phyloP scores from a whole-genome alignment of 768 basidiomycete genomes.

The Galerina marginata region DNA sequence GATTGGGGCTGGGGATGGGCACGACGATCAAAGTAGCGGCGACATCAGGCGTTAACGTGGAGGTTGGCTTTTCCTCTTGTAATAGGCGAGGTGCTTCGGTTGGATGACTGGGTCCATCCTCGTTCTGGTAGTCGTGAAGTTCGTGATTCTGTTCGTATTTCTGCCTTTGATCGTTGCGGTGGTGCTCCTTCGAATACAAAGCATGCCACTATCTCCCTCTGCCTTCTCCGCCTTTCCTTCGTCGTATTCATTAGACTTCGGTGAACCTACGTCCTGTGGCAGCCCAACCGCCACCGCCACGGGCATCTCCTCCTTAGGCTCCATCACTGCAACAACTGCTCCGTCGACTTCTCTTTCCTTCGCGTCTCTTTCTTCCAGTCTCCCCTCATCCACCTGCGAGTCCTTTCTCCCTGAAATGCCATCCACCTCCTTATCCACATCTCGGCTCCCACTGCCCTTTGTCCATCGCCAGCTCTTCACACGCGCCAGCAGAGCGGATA shows the following conservation, averaged over 20 bases:
- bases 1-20: constrained; percentile 11
- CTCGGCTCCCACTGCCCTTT: background rate
- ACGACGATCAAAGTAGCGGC: background rate
- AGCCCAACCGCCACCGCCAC: no score
- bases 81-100: background rate
- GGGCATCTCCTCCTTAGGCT: no score
- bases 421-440: background rate
- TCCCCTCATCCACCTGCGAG: background rate
- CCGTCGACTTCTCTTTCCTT: background rate
- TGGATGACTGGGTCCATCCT: background rate
- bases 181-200: background rate
- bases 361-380: background rate
- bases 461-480: constrained; percentile 10
- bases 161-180: background rate
- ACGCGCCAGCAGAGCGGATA: constrained; percentile 3
- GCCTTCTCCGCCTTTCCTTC: background rate
- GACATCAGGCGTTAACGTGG: background rate
- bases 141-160: background rate
- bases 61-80: background rate
- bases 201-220: background rate
- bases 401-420: background rate
- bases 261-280: no score
- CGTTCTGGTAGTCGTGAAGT: background rate
- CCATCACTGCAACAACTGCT: background rate
- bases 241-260: background rate